Evolutionary conservation across 2,329 filamentous ascomycete genomes (phyloP), one percentile per base, ranked within the genome.

Genomic region (Dactylonectria estremocensis): DNA sequence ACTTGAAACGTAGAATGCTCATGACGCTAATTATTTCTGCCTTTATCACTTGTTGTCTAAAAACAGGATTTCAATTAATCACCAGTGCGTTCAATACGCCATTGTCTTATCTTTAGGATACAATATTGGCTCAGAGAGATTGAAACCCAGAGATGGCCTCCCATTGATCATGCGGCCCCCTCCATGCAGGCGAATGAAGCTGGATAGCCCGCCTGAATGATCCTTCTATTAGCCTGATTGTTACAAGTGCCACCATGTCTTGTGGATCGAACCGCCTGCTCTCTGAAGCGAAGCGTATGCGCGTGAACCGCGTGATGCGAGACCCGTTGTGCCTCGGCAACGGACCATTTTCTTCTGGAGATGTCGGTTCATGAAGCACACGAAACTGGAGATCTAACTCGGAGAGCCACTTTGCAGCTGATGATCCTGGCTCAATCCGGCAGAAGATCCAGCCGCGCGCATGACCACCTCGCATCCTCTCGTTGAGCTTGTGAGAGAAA

Each of bases 361-460:
- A 4, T 28, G 24, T 18, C 16, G 40, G 16, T 14, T 43, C 40
- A n/a, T 43, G 40, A 6, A 43, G 16, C 14, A 55, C 49, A 4
- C 37, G 59, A 13, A 61, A 61, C 7, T 3, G 3, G n/a, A 56
- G 40, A 7, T 24, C 22, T 2, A 31, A 18, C 11, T 43, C 5
- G 3, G 49, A n/a, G n/a, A 62, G 24, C 5, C 10, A 16, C 11
- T 18, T 28, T 7, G 37, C 31, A 31, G 49, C 22, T 1, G 9
- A 1, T 3, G 24, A 37, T 9, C 52, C 45, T 8, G 60, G 43
- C 16, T 31, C 7, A 18, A 56, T 31, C 3, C 52, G 53, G 16
- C 52, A 62, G 45, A 40, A 62, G 33, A 62, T 62, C 18, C 31
- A 35, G 3, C 52, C 60, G 2, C 9, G 28, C 3, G 49, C n/a